Evolutionary conservation across 2,329 filamentous ascomycete species (phyloP), one percentile per base, ranked within the genome.

Genomic region (Lachnellula hyalina): DNA sequence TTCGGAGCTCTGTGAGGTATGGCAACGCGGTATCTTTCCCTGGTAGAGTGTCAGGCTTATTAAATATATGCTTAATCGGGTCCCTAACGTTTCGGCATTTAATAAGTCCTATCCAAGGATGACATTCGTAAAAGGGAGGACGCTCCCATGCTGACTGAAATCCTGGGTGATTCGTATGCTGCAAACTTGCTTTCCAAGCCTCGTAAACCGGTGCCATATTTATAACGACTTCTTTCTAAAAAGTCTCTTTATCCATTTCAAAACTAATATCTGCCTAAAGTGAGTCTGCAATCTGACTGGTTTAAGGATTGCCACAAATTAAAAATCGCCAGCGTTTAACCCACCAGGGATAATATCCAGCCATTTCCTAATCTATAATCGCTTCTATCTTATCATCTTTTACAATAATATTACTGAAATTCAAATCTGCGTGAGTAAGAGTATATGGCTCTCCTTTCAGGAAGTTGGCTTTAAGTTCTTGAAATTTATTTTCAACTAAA

Each of bases 401-500:
- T 34, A 71, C 68, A 48, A 75, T 73, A 45, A 74, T 71, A 49
- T 74, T 74, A 5, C 65, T 61, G 47, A 60, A 61, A 7, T 63
- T 67, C 5, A 74, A 61, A 51, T 75, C 71, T 5, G 66, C 65
- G 49, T 75, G 70, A 1, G 70, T 73, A 59, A 73, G 73, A 15
- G 68, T 67, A 48, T 66, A 68, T 9, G 67, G 69, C 47, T 49
- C 52, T 36, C 44, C n/a, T 32, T 49, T 35, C 45, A 59, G 51
- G 32, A 55, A 49, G 23, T 53, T 49, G 3, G 35, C 25, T 40
- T 53, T 51, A 23, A 55, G 14, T 52, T 40, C 17, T 48, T 48
- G 44, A 41, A 41, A 17, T 19, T 47, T 57, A 17, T 48, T 47
- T 49, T 60, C 55, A 32, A 60, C 57, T 28, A 25, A 6, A 1